Evolutionary conservation across 805 yeast species (phyloP), one percentile per base, ranked within the genome.

Genomic region (Spathaspora passalidarum): DNA sequence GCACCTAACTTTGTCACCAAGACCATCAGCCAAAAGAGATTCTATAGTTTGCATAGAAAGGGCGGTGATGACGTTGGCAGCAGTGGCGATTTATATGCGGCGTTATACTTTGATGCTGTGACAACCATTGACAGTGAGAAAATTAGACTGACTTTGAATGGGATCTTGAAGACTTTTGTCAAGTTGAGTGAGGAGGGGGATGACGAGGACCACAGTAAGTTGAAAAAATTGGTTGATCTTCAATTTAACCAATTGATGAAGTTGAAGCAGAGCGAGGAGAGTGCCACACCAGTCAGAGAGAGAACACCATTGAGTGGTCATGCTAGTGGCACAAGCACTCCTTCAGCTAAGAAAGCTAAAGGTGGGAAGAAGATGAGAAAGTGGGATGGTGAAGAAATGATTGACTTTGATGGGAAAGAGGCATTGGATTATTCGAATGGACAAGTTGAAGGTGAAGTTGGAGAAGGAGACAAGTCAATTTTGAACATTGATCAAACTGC

Each of bases 321-420:
- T 17, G 44, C 38, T 32, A 40, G 47, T 38, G 52, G 49, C 16
- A 43, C 51, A 10, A 47, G 37, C 20, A 45, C 58, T 18, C 29
- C 23, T 19, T 3, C 40, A n/a, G 34, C 26, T 7, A 41, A 25
- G n/a, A 38, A 32, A 14, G 41, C 29, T 25, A 40, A 17, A 38
- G 11, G 35, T 34, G 45, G 51, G 44, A 71, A 71, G 54, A 66
- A 65, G 47, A 68, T 70, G 76, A 58, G 77, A 47, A 69, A 66
- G 49, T 72, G 77, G 77, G 64, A 67, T 22, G 66, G 66, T 44
- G 73, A 66, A 17, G 69, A 63, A 43, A 48, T 66, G 50, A 65
- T 66, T 7, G 74, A 69, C 5, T 51, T 44, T 7, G 50, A 45
- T n/a, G 54, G 43, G 10, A 56, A 55, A 11, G 47, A 50, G 8